These are phyloP conservation scores for Chondrus crispus DNA, from an alignment of 23 red algal species.

Conservation along the genomic window DNA sequence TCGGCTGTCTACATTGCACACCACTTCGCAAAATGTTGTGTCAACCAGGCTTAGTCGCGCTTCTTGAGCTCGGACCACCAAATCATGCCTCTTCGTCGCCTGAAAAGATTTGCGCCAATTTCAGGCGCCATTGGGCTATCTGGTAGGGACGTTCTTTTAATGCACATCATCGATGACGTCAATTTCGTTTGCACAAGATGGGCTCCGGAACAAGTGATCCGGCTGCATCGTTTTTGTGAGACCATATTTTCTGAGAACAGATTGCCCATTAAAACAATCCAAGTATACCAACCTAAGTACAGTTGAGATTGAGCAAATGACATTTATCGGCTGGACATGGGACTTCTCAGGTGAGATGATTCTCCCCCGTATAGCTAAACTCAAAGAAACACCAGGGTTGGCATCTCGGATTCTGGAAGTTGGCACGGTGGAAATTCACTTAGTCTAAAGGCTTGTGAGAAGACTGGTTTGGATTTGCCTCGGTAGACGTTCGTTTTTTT, in stretches of 20 bases:
- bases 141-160: neutral
- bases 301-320: neutral
- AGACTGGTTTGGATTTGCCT: neutral
- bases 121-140: neutral
- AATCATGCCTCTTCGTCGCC: neutral
- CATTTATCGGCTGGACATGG: slow-evolving; percentile 13
- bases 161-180: slow-evolving; percentile 31
- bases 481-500: neutral
- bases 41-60: neutral
- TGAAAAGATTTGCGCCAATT: neutral
- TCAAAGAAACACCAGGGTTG: neutral
- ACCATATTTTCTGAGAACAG: neutral
- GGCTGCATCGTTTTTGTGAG: neutral
- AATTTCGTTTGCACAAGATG: neutral
- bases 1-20: slow-evolving; percentile 26
- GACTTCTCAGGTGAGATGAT: too few relatives aligned
- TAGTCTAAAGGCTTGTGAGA: neutral
- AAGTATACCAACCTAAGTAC: neutral
- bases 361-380: too few relatives aligned
- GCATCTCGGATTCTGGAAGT: neutral
- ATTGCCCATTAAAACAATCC: neutral
- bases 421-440: neutral
- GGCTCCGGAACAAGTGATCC: neutral
- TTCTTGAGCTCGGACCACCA: neutral
- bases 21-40: neutral